Conservation (phyloP, 2,329 filamentous ascomycete species). For the Corynespora cassiicola region DNA sequence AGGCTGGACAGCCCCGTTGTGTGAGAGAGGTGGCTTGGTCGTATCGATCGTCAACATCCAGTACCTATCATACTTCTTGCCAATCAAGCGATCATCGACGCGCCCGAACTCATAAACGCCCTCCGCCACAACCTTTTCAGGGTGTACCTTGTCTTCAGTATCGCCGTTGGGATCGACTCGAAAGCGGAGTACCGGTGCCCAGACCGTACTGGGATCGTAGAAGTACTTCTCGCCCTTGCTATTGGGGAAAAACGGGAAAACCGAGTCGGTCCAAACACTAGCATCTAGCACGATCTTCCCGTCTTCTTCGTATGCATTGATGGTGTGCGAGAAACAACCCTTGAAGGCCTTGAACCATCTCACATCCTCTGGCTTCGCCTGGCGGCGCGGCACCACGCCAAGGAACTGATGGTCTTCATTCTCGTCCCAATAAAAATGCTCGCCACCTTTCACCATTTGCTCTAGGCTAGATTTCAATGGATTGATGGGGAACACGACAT, state of each 20-base stretch:
- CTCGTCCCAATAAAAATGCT: slow-evolving; percentile 50
- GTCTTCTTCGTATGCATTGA: slow-evolving; percentile 43
- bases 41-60: slow-evolving; percentile 1
- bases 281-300: slow-evolving; percentile 39
- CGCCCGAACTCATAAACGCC: slow-evolving; percentile 45
- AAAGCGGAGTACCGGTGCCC: slow-evolving; percentile 31
- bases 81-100: slow-evolving; percentile 49
- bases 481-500: slow-evolving; percentile 48
- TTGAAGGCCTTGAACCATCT: slow-evolving; percentile 46
- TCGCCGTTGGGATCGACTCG: slow-evolving; percentile 37
- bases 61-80: slow-evolving; percentile 42
- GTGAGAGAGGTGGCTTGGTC: slow-evolving; percentile 34
- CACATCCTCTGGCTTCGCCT: slow-evolving; percentile 13
- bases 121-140: background rate
- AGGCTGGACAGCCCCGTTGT: slow-evolving; percentile 28
- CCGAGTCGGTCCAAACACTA: slow-evolving; percentile 39
- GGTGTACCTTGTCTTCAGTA: slow-evolving; percentile 8
- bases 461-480: slow-evolving; percentile 42
- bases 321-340: slow-evolving; percentile 47
- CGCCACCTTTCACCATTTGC: slow-evolving; percentile 45
- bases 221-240: slow-evolving; percentile 39
- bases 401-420: slow-evolving; percentile 34
- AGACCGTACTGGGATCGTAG: slow-evolving; percentile 24
- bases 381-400: slow-evolving; percentile 30
- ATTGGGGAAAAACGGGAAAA: slow-evolving; percentile 43